These are phyloP conservation scores for Aspergillus incahuasiensis DNA, from an alignment of 495 filamentous ascomycete genomes.

Conservation along the genomic window DNA sequence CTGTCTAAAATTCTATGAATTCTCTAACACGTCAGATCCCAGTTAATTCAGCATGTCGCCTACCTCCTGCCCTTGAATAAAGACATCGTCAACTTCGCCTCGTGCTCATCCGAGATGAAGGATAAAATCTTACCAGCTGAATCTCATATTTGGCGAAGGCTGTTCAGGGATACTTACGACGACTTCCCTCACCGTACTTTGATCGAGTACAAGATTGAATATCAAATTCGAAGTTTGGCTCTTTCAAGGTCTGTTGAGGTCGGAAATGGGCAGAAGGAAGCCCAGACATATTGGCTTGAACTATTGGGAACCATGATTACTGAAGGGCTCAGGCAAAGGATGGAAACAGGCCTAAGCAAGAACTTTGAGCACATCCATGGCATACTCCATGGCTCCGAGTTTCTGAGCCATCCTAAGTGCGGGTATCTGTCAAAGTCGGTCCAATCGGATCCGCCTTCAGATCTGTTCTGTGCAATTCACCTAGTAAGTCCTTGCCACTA, in stretches of 20 bases:
- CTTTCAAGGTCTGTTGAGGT: conserved; percentile 21
- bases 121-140: conserved; percentile 16
- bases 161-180: conserved; percentile 36
- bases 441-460: conserved; percentile 12
- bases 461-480: conserved; percentile 29
- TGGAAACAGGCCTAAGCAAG: conserved; percentile 18
- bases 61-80: conserved; percentile 26
- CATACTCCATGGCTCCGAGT: conserved; percentile 12
- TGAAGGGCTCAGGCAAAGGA: conserved; percentile 14
- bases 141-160: conserved; percentile 30
- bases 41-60: conserved; percentile 34
- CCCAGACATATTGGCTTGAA: conserved; percentile 26
- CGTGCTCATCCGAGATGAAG: conserved; percentile 22
- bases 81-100: conserved; percentile 29
- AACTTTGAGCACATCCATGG: conserved; percentile 21
- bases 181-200: conserved; percentile 12
- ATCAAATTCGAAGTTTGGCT: conserved; percentile 29
- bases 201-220: conserved; percentile 28
- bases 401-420: conserved; percentile 23
- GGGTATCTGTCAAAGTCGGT: conserved; percentile 6
- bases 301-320: conserved; percentile 27
- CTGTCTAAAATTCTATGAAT: not conserved
- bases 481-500: conserved; percentile 18
- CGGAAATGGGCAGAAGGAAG: conserved; percentile 13
- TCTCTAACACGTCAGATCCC: not conserved